phyloP scores from a whole-genome alignment of 1,139 yeast species.

The Yamadazyma aaseri region DNA sequence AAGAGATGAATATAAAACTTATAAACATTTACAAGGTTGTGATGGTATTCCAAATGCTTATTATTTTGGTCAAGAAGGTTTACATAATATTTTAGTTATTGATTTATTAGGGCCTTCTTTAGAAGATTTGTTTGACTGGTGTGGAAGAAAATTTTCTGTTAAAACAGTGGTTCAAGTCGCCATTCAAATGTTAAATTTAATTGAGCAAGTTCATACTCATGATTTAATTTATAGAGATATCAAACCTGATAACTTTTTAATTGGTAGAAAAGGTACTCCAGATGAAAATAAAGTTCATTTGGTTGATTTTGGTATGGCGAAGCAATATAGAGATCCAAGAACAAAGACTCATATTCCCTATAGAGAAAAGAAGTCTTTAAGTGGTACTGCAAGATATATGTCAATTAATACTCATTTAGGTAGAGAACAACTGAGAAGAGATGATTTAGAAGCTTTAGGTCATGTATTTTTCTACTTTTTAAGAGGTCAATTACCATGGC shows the following conservation, averaged over 20 bases:
- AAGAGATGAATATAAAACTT: constrained; percentile 92
- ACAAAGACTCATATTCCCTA: constrained; percentile 96
- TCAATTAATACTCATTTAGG: constrained; percentile 96
- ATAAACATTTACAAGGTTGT: constrained; percentile 76
- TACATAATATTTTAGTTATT: constrained; percentile 89
- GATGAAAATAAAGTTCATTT: constrained; percentile 57
- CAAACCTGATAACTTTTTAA: constrained; percentile 91
- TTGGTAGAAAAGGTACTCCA: constrained; percentile 63
- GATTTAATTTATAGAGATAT: constrained; percentile 91
- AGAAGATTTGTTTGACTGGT: constrained; percentile 97
- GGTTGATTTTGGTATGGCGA: constrained; percentile 96
- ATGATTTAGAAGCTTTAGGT: constrained; percentile 92
- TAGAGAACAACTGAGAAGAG: constrained; percentile 93
- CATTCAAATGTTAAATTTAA: constrained; percentile 85
- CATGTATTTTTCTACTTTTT: constrained; percentile 93
- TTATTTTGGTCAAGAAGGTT: constrained; percentile 96
- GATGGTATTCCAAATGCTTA: constrained; percentile 92
- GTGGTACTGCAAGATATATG: constrained; percentile 98
- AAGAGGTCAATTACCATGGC: constrained; percentile 97
- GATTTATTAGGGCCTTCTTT: constrained; percentile 93
- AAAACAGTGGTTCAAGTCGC: constrained; percentile 92
- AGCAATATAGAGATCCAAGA: constrained; percentile 92
- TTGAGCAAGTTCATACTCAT: constrained; percentile 85
- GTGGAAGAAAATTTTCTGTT: constrained; percentile 84
- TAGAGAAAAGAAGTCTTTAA: constrained; percentile 87